Base-by-base conservation (phyloP, 2,329 filamentous ascomycete species). In the Pyricularia grisea region DNA sequence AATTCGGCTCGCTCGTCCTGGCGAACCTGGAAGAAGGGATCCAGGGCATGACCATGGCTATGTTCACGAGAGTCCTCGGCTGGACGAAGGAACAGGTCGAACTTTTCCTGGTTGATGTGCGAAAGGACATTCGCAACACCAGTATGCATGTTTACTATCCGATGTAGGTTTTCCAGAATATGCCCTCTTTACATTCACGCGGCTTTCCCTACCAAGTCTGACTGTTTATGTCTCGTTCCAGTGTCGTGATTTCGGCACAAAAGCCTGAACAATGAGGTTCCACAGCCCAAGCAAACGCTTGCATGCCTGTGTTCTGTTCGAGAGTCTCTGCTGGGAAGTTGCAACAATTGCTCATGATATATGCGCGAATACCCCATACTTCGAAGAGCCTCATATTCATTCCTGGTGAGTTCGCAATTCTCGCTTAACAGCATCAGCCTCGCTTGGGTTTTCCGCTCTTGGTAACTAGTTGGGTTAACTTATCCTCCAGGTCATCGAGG, bases 51-150 rank as follows among this genome's bases (percentile, higher is more conserved):
- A 78, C 73, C 58, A 69, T 77, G 65, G 73, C 69, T 7, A 67
- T 75, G 66, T 73, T 77, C 64, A 69, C 72, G 70, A 78, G 81
- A 10, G 78, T 79, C 1, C 77, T 80, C 70, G 78, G 78, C 3
- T 76, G 78, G 68, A 81, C 77, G 4, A 74, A 79, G 10, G 81
- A 80, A n/a, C 77, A 85, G 72, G 84, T 84, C 31, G 82, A 86
- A 79, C 83, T 85, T 5, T 79, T 78, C 3, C 76, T 86, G 17
- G 80, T 86, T 36, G 78, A 83, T 61, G 83, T 85, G 4, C 79
- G 85, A 64, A 80, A 78, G 70, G 81, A 83, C 36, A 71, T 86
- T 4, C 79, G 79, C 6, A 78, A 87, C 73, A 76, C 77, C 3
- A 76, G 76, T 10, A 79, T 84, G 12, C 84, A 86, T 71, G 79